A percentile compares a stretch with the other conserved stretches of the same genome.
These are phyloP conservation scores for Serendipita sp. DNA, from an alignment of 768 basidiomycete species.

Conservation along the genomic window DNA sequence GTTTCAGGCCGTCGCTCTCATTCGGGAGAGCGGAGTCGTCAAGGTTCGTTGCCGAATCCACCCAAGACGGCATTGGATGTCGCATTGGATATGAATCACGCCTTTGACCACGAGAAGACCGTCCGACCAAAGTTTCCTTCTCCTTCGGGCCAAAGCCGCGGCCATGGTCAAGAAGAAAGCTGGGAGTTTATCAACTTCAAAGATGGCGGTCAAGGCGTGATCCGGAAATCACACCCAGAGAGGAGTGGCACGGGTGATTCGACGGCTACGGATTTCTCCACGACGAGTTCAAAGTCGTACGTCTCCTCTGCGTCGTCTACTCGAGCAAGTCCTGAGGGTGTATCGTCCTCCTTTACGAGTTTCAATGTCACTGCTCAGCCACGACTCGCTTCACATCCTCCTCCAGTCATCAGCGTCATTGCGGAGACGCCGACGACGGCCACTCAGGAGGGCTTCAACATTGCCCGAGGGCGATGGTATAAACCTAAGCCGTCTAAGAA, in stretches of 20 bases:
- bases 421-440: not conserved
- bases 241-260: not conserved
- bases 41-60: not conserved
- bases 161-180: not conserved
- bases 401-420: not conserved
- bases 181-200: not conserved
- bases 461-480: not conserved
- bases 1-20: not conserved
- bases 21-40: not conserved
- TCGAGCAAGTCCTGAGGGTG: not conserved
- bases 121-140: not conserved
- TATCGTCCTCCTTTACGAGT: not conserved
- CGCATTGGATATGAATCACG: not conserved
- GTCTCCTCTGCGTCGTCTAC: not conserved
- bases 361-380: no score
- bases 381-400: not conserved
- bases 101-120: not conserved
- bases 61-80: not conserved
- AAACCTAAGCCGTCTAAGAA: not conserved
- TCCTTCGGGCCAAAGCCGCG: not conserved
- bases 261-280: not conserved
- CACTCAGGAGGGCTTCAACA: not conserved
- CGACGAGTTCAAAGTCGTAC: not conserved
- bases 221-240: not conserved
- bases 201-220: not conserved